Conservation (phyloP, 2,329 filamentous ascomycete species). For the Verticillium nonalfalfae region DNA sequence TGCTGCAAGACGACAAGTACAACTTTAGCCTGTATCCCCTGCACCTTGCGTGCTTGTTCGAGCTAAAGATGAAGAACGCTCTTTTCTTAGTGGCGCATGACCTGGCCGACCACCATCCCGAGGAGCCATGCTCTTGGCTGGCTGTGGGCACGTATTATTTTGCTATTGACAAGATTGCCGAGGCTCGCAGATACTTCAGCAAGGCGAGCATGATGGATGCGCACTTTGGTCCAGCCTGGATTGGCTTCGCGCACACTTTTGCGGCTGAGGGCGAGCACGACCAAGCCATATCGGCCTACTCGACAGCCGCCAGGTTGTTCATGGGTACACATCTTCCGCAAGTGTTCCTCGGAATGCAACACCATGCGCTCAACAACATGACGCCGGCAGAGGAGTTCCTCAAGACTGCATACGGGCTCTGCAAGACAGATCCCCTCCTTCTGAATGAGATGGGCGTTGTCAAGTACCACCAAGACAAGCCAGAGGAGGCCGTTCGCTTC, state of each 20-base stretch:
- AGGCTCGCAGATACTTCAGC: slow-evolving; percentile 92
- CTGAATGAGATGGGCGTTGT: slow-evolving; percentile 95
- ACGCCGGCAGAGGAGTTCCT: slow-evolving; percentile 90
- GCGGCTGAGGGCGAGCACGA: slow-evolving; percentile 97
- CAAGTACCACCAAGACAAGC: slow-evolving; percentile 83
- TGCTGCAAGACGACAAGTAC: slow-evolving; percentile 79
- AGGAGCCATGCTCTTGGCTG: slow-evolving; percentile 87
- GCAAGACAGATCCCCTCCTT: slow-evolving; percentile 78
- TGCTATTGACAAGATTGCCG: slow-evolving; percentile 79
- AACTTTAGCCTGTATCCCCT: slow-evolving; percentile 86
- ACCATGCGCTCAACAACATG: slow-evolving; percentile 93
- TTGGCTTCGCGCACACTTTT: slow-evolving; percentile 97
- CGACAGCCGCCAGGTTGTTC: slow-evolving; percentile 87
- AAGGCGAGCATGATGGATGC: slow-evolving; percentile 97
- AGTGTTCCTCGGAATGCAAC: slow-evolving; percentile 96
- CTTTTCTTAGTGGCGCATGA: slow-evolving; percentile 91
- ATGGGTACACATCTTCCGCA: slow-evolving; percentile 96
- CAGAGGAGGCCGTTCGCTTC: slow-evolving; percentile 67
- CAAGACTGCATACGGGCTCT: slow-evolving; percentile 78
- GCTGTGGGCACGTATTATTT: slow-evolving; percentile 96
- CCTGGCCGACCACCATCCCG: slow-evolving; percentile 82
- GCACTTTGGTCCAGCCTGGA: slow-evolving; percentile 96
- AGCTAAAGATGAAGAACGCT: slow-evolving; percentile 79
- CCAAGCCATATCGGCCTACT: slow-evolving; percentile 96
- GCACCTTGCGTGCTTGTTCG: slow-evolving; percentile 85